A percentile compares a stretch with the other conserved stretches of the same genome.
Conservation (phyloP, 306 rosid genomes). For the Mimosa bimucronata region DNA sequence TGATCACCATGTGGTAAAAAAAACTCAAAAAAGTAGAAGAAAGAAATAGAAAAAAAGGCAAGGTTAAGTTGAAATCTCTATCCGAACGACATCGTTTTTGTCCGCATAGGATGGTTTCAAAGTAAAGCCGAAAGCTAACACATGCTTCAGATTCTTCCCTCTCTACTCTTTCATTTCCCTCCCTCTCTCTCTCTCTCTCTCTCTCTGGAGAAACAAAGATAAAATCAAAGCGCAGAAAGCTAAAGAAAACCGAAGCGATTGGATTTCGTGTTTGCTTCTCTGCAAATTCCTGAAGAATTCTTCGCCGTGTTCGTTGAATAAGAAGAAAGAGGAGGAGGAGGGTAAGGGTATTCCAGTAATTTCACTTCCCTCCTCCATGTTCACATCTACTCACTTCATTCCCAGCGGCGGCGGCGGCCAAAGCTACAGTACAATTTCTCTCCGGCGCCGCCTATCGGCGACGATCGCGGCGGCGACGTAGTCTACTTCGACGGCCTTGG, state of each 20-base stretch:
- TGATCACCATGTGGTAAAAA: background rate
- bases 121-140: slow-evolving; percentile 31
- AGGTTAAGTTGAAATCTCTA: background rate
- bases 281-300: background rate
- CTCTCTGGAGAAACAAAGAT: slow-evolving; percentile 41
- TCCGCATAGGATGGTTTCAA: background rate
- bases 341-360: slow-evolving; percentile 49
- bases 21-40: background rate
- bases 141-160: slow-evolving; percentile 40
- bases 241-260: slow-evolving; percentile 31
- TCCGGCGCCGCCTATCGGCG: slow-evolving; percentile 54
- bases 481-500: slow-evolving; percentile 60
- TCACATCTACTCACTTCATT: slow-evolving; percentile 48
- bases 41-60: no score
- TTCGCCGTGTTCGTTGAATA: background rate
- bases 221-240: slow-evolving; percentile 35
- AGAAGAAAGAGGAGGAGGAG: background rate
- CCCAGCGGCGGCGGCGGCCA: slow-evolving; percentile 45
- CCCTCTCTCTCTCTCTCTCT: slow-evolving; percentile 2
- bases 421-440: slow-evolving; percentile 39
- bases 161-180: slow-evolving; percentile 7
- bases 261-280: slow-evolving; percentile 30
- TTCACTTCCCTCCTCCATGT: slow-evolving; percentile 50
- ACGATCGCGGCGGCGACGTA: slow-evolving; percentile 47
- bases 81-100: slow-evolving; percentile 4